Evolutionary conservation across 2,329 filamentous ascomycete genomes (phyloP).

Genomic region (Aspergillus bombycis): DNA sequence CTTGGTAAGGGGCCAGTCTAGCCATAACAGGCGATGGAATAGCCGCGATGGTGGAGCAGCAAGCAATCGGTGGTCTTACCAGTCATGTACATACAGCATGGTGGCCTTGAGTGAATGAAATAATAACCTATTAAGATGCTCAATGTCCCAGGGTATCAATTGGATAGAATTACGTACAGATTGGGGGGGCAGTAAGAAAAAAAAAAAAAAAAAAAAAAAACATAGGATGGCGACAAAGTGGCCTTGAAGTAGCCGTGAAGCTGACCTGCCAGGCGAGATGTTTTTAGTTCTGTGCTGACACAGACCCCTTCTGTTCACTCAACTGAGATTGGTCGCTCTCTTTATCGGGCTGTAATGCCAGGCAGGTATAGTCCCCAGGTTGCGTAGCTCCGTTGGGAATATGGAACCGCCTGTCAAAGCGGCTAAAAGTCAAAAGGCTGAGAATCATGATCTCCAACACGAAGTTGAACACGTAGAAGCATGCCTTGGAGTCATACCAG

Average conservation of each 20-base stretch:
- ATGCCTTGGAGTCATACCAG: conserved; percentile 71
- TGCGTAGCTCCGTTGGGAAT: conserved; percentile 65
- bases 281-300: background rate
- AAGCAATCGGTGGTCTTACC: background rate
- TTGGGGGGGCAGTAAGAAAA: no score
- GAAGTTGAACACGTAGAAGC: conserved; percentile 82
- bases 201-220: no score
- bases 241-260: background rate
- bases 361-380: conserved; percentile 40
- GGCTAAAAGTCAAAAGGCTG: conserved; percentile 64
- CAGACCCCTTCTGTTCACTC: background rate
- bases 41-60: background rate
- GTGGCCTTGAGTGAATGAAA: fast-evolving
- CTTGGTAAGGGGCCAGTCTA: background rate
- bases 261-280: no score
- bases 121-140: background rate
- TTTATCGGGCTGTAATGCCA: background rate
- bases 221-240: background rate
- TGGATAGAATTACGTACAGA: background rate
- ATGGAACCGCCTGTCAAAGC: conserved; percentile 76
- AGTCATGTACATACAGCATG: background rate
- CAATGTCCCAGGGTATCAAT: background rate
- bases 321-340: conserved; percentile 41
- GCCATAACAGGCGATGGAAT: background rate
- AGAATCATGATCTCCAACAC: conserved; percentile 72